Base-by-base conservation (phyloP, 495 filamentous ascomycete genomes). In the Annulohypoxylon stygium region DNA sequence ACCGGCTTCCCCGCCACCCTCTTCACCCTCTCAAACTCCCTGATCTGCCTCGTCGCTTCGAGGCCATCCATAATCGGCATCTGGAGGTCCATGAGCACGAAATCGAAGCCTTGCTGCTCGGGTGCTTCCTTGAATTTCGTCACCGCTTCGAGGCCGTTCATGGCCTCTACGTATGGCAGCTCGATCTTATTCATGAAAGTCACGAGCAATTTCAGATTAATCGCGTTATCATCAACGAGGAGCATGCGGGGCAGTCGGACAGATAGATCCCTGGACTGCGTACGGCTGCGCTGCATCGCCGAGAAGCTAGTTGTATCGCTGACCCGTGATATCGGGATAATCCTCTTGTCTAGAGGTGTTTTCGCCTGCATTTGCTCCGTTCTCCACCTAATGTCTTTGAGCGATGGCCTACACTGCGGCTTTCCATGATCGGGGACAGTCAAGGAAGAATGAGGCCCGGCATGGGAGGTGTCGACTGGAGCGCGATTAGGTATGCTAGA, bases 201-300 rank as follows among this genome's bases (percentile, higher is more conserved):
- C 43, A 87, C 80, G 51, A 93, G 86, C 0, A 93, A 81, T n/a
- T 88, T 89, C 37, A 93, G 86, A 70, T 94, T 94, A 73, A 94
- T 93, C 3, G 85, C 82, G 75, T 94, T 94, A 73, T 94, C 92
- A 66, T 94, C 92, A 0, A 93, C 91, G 0, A 93, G 85, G 0
- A 93, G 85, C 4, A 93, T 82, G 25, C 79, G 78, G 0, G 70
- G 76, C 23, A 41, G 43, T 18, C 48, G 23, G 4, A 11, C 34
- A 4, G 51, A 37, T 8, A 41, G 11, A 12, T 71, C 18, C 14
- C 58, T 37, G 18, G 62, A 71, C 9, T 57, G 57, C 14, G 67
- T 26, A 6, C 67, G 55, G 36, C 18, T 30, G 14, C 61, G 67
- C 10, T 67, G 67, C 10, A 20, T 36, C 0, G 30, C 48, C 20